Base-by-base conservation (phyloP, 2,329 filamentous ascomycete genomes). In the Apiospora pterosperma region DNA sequence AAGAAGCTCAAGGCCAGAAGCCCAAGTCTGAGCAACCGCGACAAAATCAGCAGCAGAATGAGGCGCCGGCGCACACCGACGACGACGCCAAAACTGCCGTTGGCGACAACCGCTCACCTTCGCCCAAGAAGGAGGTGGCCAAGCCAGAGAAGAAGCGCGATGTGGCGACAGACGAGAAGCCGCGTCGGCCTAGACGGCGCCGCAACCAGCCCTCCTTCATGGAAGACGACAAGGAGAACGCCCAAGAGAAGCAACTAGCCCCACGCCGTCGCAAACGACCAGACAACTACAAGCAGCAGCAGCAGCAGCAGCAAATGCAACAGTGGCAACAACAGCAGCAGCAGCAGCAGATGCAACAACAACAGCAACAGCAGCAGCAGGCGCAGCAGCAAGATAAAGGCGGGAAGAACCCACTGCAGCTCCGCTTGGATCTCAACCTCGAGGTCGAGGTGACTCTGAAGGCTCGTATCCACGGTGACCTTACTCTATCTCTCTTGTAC, bases 401-500 rank as follows among this genome's bases (percentile, higher is more conserved):
- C 72, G 81, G 82, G 71, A 80, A 84, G 72, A 82, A 93, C 72
- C 90, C 91, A 42, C 79, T 94, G 74, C 90, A 90, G 75, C 77
- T 96, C 71, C 85, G 89, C 41, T 80, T 96, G 25, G 92, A 96
- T 73, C 82, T 93, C 64, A 96, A 96, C 77, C 81, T 96, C 64
- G 92, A 96, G 69, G 85, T 96, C 61, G 92, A 96, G 77, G 92
- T 96, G 67, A 90, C 93, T 72, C 84, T 96, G 67, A 96, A 96
- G 83, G 92, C 92, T 23, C 90, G 90, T 77, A 93, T 96, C 69
- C 89, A 93, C 72, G 93, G 93, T 73, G 93, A 96, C 79, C 79
- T 96, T 68, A 93, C 92, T 38, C 78, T 95, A 69, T 88, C 88
- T 69, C 83, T 95, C 67, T 80, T 85, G 82, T 85, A 80, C 74